phyloP scores from a whole-genome alignment of 768 basidiomycete species.

The Agrocybe praecox region DNA sequence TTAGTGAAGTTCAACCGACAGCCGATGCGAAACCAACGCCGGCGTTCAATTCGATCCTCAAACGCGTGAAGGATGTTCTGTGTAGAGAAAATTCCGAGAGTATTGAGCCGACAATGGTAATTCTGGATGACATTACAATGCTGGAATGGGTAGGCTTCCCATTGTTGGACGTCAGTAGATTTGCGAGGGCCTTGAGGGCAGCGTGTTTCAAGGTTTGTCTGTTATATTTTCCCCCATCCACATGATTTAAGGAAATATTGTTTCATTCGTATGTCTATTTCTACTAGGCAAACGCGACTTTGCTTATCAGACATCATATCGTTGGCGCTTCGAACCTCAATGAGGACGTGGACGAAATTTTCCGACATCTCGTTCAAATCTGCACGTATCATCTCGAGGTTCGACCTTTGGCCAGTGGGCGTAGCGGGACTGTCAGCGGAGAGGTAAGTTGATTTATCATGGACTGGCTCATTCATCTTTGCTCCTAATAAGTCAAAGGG shows the following conservation, averaged over 20 bases:
- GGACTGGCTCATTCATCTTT: too few relatives aligned
- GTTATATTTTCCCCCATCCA: conserved; percentile 15
- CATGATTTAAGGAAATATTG: conserved; percentile 1
- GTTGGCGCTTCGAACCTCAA: conserved; percentile 35
- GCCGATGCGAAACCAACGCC: conserved; percentile 12
- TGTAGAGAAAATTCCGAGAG: not conserved
- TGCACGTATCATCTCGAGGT: conserved; percentile 76
- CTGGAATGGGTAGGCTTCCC: conserved; percentile 75
- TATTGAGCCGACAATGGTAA: conserved; percentile 40
- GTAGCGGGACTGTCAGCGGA: conserved; percentile 78
- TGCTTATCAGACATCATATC: conserved; percentile 69
- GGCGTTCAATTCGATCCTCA: conserved; percentile 35
- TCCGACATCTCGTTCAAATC: conserved; percentile 60
- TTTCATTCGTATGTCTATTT: too few relatives aligned
- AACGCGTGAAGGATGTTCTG: conserved; percentile 34
- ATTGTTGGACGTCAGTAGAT: conserved; percentile 50
- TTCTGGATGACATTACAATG: conserved; percentile 71
- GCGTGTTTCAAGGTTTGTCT: conserved; percentile 51
- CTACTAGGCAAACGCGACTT: conserved; percentile 53
- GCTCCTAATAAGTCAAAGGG: not conserved
- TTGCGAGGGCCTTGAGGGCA: conserved; percentile 60
- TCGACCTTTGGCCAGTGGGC: conserved; percentile 68
- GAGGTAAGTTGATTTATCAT: conserved; percentile 62
- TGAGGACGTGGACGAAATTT: conserved; percentile 58
- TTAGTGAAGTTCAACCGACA: conserved; percentile 34